phyloP scores from a whole-genome alignment of 345 rosid species.

The Moringa oleifera region DNA sequence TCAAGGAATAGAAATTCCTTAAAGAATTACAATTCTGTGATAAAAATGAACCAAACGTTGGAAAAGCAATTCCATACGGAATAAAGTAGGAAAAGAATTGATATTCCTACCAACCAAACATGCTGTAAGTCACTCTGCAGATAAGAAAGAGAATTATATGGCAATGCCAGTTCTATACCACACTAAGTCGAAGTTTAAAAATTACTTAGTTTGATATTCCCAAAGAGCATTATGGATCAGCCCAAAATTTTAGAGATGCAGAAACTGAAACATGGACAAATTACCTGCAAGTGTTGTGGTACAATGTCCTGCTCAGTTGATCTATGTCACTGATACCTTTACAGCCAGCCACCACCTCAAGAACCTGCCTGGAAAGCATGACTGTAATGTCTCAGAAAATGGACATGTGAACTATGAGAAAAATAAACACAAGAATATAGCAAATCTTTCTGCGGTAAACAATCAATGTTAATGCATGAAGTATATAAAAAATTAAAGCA shows the following conservation, averaged over 20 bases:
- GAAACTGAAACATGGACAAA: not conserved
- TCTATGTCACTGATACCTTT: conserved; percentile 60
- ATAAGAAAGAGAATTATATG: too few species aligned
- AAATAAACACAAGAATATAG: not conserved
- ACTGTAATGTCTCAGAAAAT: conserved; percentile 1
- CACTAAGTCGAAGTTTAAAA: too few species aligned
- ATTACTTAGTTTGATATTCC: too few species aligned
- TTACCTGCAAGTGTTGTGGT: conserved; percentile 92
- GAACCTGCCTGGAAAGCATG: conserved; percentile 67
- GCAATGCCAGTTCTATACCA: too few species aligned
- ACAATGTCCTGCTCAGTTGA: conserved; percentile 61
- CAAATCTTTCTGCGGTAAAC: not conserved
- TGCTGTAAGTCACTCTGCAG: too few species aligned
- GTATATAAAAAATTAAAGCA: not conserved
- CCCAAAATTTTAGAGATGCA: not conserved
- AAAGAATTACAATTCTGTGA: too few species aligned
- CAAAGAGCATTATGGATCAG: not conserved
- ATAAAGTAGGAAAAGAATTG: too few species aligned
- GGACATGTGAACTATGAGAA: not conserved
- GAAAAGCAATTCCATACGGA: too few species aligned
- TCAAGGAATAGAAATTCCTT: too few species aligned
- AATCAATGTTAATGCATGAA: not conserved
- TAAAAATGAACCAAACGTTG: too few species aligned
- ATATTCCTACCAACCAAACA: too few species aligned
- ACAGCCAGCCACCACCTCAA: conserved; percentile 88